Evolutionary conservation across 768 basidiomycete genomes (phyloP), one percentile per base, ranked within the genome.

Genomic region (Termitomyces sp.): DNA sequence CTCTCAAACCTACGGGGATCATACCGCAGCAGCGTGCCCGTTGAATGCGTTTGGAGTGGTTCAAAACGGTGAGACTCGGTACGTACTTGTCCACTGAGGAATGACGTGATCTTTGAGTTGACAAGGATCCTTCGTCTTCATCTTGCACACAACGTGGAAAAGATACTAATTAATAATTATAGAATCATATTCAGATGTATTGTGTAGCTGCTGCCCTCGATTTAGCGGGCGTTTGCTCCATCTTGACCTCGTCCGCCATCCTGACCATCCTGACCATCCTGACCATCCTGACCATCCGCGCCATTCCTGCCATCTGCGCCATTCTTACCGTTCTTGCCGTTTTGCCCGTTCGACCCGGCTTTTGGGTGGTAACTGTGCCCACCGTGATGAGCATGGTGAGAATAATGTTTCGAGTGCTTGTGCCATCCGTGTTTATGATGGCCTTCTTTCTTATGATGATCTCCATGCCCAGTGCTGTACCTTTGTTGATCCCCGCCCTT

Each of bases 201-300:
- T 11, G 21, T 15, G 2, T 45, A 4, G 15, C 17, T 2, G 11
- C 7, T 1, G 8, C 11, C 5, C 3, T 41, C 3, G n/a, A 19
- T 21, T 23, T 44, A 44, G 3, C 42, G 40, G 19, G 19, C 52
- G 6, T 35, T 37, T 23, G 21, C 48, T n/a, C 48, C 50, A 40
- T 51, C 26, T 40, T 51, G 42, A 12, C 50, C 49, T 14, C 43
- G 50, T 41, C 40, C 56, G 10, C 56, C 56, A 28, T 50, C 55
- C 28, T 51, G 49, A 11, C 55, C 55, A 10, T 44, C 26, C 30
- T 51, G 50, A 3, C 50, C 49, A 23, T 38, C 23, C 37, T 35
- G 15, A 28, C 55, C 55, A 28, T 50, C 42, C 12, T 11, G 30
- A 21, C 54, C 55, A 35, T 55, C 17, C 38, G 43, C 17, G 10